Percentiles rank a stretch among this genome's conserved stretches.
Conservation (phyloP, 257 asterid genomes). For the Fraxinus cuspidata region DNA sequence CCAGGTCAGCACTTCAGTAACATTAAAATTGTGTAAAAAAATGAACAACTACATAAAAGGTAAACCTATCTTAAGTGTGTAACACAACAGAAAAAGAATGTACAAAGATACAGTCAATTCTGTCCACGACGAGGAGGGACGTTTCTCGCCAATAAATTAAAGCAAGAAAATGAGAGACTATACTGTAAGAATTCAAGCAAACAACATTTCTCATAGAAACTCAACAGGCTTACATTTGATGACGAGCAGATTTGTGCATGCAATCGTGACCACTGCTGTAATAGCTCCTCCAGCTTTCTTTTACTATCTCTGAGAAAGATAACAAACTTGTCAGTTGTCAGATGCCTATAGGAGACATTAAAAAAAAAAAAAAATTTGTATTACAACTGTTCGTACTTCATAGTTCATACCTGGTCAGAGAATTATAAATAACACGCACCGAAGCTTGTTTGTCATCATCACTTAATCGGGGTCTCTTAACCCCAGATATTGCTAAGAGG, state of each 20-base stretch:
- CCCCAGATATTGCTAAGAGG: conserved; percentile 64
- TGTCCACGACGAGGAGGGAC: not conserved
- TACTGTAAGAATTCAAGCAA: conserved; percentile 15
- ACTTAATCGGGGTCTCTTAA: conserved; percentile 73
- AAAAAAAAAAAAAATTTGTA: conserved; percentile 5
- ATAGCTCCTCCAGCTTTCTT: conserved; percentile 80
- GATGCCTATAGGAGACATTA: conserved; percentile 1
- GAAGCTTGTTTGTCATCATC: conserved; percentile 73
- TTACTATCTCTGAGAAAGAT: conserved; percentile 73
- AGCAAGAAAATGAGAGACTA: conserved; percentile 18
- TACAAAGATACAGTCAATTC: not conserved
- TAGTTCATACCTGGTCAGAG: conserved; percentile 70
- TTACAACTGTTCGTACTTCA: not conserved
- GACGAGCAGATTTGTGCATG: conserved; percentile 69
- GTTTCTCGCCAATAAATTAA: conserved; percentile 11
- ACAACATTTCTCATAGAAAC: conserved; percentile 1
- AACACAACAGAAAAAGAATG: not conserved
- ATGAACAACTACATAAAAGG: not conserved
- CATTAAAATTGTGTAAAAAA: not conserved
- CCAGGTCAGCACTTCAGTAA: conserved; percentile 22
- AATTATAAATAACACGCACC: conserved; percentile 67
- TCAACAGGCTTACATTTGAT: conserved; percentile 48
- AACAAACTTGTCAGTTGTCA: conserved; percentile 16
- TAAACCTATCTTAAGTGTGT: not conserved
- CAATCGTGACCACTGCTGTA: conserved; percentile 92